These are phyloP conservation scores for Fusarium bactridioides DNA, from an alignment of 2,329 filamentous ascomycete genomes.

Conservation along the genomic window DNA sequence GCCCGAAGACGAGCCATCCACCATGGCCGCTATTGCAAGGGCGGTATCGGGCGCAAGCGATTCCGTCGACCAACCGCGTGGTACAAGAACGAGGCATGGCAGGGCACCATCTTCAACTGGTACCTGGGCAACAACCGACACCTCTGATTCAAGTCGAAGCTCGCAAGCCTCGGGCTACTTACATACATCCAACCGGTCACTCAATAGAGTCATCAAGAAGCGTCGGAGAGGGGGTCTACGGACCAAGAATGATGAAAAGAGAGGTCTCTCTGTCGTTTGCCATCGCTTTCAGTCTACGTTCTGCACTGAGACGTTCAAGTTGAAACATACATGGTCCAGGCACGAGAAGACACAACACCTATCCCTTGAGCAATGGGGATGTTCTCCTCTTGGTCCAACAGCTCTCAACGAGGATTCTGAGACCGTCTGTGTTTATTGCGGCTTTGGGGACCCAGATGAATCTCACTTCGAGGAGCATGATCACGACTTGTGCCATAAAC, in stretches of 20 bases:
- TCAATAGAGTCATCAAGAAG: background rate
- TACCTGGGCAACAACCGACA: background rate
- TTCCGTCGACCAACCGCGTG: background rate
- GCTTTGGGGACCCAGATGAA: constrained; percentile 40
- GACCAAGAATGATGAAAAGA: background rate
- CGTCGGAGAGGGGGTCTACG: background rate
- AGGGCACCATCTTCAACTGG: constrained; percentile 25
- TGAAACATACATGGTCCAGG: constrained; percentile 57
- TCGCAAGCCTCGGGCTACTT: background rate
- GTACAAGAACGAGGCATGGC: rapidly evolving
- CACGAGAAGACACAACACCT: constrained; percentile 59
- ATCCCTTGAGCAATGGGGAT: constrained; percentile 58
- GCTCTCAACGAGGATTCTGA: constrained; percentile 50
- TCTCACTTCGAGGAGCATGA: constrained; percentile 50
- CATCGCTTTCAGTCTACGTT: constrained; percentile 53
- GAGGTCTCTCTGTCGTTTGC: background rate
- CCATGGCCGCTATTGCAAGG: constrained; percentile 41
- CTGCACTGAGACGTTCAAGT: constrained; percentile 55
- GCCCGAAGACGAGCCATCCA: constrained; percentile 44
- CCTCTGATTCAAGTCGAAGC: constrained; percentile 1
- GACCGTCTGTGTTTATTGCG: constrained; percentile 50
- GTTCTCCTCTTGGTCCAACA: constrained; percentile 46
- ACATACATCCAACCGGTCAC: background rate
- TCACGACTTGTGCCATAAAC: constrained; percentile 55
- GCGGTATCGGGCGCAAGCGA: constrained; percentile 27